A percentile compares a stretch with the other conserved stretches of the same genome.
These are phyloP conservation scores for Hanseniaspora mollemarum DNA, from an alignment of 805 yeast species.

Conservation along the genomic window DNA sequence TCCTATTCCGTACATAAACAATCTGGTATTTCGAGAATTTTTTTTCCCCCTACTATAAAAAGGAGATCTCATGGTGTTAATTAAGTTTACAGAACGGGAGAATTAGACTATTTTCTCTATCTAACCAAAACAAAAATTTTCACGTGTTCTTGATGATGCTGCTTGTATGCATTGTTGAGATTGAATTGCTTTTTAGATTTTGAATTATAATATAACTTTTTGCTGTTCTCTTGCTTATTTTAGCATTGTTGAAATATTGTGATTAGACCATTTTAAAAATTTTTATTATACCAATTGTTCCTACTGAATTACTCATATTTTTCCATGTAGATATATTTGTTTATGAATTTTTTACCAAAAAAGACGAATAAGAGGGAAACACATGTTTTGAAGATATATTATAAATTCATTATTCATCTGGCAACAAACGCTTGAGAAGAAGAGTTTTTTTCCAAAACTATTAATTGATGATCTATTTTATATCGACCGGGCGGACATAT, in stretches of 20 bases:
- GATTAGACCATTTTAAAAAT: slow-evolving; percentile 20
- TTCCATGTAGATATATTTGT: slow-evolving; percentile 35
- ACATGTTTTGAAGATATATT: background rate
- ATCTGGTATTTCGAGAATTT: too few species aligned
- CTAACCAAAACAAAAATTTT: too few species aligned
- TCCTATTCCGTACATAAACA: too few species aligned
- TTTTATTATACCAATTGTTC: slow-evolving; percentile 32
- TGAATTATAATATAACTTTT: slow-evolving; percentile 14
- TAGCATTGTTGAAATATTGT: background rate
- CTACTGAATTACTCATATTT: slow-evolving; percentile 31
- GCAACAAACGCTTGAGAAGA: too few species aligned
- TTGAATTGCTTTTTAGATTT: background rate
- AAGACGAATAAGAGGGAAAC: background rate
- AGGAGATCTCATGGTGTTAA: too few species aligned
- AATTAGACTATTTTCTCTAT: too few species aligned
- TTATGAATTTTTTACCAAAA: slow-evolving; percentile 16
- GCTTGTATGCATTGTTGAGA: background rate
- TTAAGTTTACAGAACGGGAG: too few species aligned
- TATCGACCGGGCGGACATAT: slow-evolving; percentile 44
- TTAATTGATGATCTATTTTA: slow-evolving; percentile 29
- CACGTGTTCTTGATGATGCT: background rate
- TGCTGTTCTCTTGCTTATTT: background rate
- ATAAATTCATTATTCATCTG: slow-evolving; percentile 1
- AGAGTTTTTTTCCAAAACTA: background rate
- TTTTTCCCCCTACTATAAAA: too few species aligned